Base-by-base conservation (phyloP, 2,329 filamentous ascomycete genomes). In the Immersiporthe knoxdaviesiana region DNA sequence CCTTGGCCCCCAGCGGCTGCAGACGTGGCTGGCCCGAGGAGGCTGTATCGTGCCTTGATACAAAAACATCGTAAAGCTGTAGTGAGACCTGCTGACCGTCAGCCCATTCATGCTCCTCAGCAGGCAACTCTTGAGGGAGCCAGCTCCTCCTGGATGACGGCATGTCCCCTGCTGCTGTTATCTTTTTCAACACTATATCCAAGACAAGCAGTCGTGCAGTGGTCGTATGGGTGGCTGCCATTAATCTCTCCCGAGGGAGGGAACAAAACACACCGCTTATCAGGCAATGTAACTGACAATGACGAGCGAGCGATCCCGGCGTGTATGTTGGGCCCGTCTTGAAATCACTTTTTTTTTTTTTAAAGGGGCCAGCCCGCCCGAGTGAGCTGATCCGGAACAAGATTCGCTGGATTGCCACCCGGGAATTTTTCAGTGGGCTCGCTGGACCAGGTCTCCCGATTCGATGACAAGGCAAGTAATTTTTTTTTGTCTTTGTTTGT, bases 311-410 rank as follows among this genome's bases (percentile, higher is more conserved):
- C 27, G 52, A 56, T 56, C 52, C 52, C 27, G 52, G 59, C 24
- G 18, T 60, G 32, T 16, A 12, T 24, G 35, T 39, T 41, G 35
- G 59, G 24, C 8, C 44, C 18, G 59, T 62, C 32, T 24, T 16
- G 24, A 58, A 12, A 16, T 30, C 30, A 24, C 39, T 50, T 61
- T 67, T n/a, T n/a, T n/a, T n/a, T n/a, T n/a, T n/a, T n/a, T n/a
- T n/a, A n/a, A n/a, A 61, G 65, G 56, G 41, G 65, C 56, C 30
- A 16, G 18, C 16, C 39, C 56, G 47, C 65, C 65, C 66, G 30
- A 59, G 30, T 70, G 68, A 64, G 68, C 68, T 70, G 68, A 70
- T 68, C 44, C 65, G 68, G 68, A 63, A 70, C 66, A 65, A 63
- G 63, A 68, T 59, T 63, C 66, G 66, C 63, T 60, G 65, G 62